A percentile compares a stretch with the other conserved stretches of the same genome.
These are phyloP conservation scores for Micromonas commoda DNA, from an alignment of 139 green algal genomes.

Conservation along the genomic window DNA sequence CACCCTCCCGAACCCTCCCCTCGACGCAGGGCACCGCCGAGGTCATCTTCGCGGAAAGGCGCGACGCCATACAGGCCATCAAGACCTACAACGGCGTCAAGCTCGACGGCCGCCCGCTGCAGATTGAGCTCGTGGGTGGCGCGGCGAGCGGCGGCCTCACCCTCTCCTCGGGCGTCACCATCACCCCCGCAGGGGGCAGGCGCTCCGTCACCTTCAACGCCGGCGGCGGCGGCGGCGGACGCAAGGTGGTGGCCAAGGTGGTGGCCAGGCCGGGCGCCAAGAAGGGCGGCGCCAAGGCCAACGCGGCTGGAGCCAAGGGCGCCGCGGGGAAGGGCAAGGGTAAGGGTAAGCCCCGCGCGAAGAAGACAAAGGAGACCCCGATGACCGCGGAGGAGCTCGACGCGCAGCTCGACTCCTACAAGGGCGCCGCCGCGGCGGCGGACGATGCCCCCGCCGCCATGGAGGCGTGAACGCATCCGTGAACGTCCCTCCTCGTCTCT, in stretches of 20 bases:
- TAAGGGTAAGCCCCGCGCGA: neutral
- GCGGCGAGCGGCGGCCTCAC: neutral
- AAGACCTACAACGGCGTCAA: conserved; percentile 44
- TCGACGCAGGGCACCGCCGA: conserved; percentile 47
- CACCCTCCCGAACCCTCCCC: too few relatives aligned
- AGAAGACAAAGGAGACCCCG: neutral
- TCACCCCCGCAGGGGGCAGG: neutral
- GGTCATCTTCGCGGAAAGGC: conserved; percentile 40
- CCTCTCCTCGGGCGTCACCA: neutral
- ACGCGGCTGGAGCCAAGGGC: neutral
- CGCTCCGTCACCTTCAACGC: neutral
- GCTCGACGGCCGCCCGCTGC: conserved; percentile 46
- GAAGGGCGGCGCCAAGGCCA: neutral
- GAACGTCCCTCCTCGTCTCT: too few relatives aligned
- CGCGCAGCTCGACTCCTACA: conserved; percentile 39
- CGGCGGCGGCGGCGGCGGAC: conserved; percentile 19
- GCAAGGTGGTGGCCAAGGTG: neutral
- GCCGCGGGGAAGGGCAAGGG: too few relatives aligned
- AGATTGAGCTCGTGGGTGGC: conserved; percentile 37
- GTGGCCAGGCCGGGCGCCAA: neutral
- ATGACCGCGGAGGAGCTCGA: conserved; percentile 34
- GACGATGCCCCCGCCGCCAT: neutral
- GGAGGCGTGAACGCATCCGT: neutral
- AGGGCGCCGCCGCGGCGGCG: conserved; percentile 7
- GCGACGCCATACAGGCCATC: conserved; percentile 37